phyloP scores from a whole-genome alignment of 2,329 filamentous ascomycete species.

The Lojkania enalia region DNA sequence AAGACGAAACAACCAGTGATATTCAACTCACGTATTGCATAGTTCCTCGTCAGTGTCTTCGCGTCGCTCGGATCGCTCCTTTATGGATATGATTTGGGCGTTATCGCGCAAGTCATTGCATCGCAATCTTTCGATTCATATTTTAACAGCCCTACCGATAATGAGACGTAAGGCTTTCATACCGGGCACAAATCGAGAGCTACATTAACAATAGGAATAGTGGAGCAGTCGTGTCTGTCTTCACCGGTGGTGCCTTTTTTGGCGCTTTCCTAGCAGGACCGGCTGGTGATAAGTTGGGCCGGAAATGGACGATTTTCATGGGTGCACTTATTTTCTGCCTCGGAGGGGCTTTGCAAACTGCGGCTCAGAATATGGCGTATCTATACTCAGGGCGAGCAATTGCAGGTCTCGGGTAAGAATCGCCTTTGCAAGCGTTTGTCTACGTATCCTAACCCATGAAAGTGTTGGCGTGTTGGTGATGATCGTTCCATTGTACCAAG shows the following conservation, averaged over 20 bases:
- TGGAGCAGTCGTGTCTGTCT: constrained; percentile 74
- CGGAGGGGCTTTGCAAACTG: constrained; percentile 74
- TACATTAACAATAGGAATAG: constrained; percentile 37
- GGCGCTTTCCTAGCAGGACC: constrained; percentile 68
- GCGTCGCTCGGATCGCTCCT: constrained; percentile 62
- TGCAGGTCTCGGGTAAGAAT: constrained; percentile 64
- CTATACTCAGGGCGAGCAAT: constrained; percentile 72
- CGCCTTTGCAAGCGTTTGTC: background rate
- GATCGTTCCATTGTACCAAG: constrained; percentile 74
- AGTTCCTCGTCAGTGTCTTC: constrained; percentile 63
- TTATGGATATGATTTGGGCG: constrained; percentile 63
- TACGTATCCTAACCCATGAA: constrained; percentile 6
- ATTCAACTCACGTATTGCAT: constrained; percentile 17
- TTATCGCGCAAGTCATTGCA: constrained; percentile 61
- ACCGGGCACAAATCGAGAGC: background rate
- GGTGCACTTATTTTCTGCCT: constrained; percentile 73
- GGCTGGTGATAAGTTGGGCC: constrained; percentile 65
- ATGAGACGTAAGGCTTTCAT: constrained; percentile 40
- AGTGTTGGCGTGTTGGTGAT: constrained; percentile 65
- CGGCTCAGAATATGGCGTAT: constrained; percentile 61
- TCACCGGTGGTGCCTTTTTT: constrained; percentile 75
- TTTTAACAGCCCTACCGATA: constrained; percentile 46
- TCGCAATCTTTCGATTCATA: constrained; percentile 47
- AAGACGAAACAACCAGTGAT: background rate
- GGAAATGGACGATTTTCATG: constrained; percentile 71